These are phyloP conservation scores for Candida verbasci DNA, from an alignment of 805 yeast genomes.

Conservation along the genomic window DNA sequence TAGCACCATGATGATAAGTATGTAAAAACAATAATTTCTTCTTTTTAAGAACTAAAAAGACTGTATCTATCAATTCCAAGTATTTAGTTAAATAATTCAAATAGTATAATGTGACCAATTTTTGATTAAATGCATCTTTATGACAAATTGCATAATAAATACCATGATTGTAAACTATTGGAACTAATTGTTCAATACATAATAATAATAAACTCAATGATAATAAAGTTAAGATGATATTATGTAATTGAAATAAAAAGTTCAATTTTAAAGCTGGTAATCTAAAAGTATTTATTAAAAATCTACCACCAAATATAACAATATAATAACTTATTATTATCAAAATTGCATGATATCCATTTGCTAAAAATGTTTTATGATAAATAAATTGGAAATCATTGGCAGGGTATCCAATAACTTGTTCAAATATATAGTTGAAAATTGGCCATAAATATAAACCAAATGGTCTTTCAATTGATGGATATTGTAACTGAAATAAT, in stretches of 20 bases:
- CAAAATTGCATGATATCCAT: conserved; percentile 49
- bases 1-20: conserved; percentile 97
- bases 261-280: conserved; percentile 70
- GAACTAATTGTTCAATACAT: conserved; percentile 79
- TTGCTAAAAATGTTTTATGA: conserved; percentile 64
- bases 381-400: conserved; percentile 63
- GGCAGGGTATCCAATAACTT: conserved; percentile 53
- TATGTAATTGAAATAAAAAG: conserved; percentile 78
- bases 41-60: conserved; percentile 85
- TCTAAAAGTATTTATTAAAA: conserved; percentile 45
- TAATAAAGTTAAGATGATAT: conserved; percentile 64
- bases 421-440: conserved; percentile 46
- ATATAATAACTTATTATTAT: conserved; percentile 39
- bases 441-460: conserved; percentile 67
- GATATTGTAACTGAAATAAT: conserved; percentile 15
- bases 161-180: conserved; percentile 72
- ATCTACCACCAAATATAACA: conserved; percentile 66
- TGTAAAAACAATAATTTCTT: conserved; percentile 90
- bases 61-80: conserved; percentile 85
- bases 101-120: conserved; percentile 80
- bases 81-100: conserved; percentile 88
- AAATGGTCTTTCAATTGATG: conserved; percentile 45
- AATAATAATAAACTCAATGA: conserved; percentile 66
- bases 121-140: conserved; percentile 74
- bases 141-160: conserved; percentile 80